Conservation (phyloP, 495 filamentous ascomycete genomes). For the Barbatosphaeria neglecta region DNA sequence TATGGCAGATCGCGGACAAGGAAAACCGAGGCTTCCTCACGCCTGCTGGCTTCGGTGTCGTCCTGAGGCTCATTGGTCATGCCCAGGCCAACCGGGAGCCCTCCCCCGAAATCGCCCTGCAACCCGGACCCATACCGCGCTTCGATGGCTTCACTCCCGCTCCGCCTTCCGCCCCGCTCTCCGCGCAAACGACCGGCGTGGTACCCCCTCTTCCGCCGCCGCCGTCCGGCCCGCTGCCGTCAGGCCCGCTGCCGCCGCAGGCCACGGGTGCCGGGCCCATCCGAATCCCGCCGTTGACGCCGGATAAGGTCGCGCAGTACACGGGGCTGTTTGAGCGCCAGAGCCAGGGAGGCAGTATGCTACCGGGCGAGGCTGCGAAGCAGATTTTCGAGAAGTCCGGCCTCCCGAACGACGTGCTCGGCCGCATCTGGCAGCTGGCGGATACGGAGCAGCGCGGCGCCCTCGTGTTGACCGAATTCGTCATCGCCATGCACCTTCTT, state of each 20-base stretch:
- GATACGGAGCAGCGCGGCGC: conserved; percentile 86
- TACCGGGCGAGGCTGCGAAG: conserved; percentile 86
- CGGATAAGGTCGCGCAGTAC: conserved; percentile 84
- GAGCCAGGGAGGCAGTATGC: conserved; percentile 55
- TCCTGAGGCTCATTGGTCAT: conserved; percentile 87
- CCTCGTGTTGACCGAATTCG: conserved; percentile 83
- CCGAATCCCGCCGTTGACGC: conserved; percentile 78
- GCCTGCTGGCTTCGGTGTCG: conserved; percentile 80
- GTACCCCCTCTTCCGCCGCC: conserved; percentile 37
- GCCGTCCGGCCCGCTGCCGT: conserved; percentile 2
- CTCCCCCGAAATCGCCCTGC: conserved; percentile 55
- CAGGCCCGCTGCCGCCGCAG: conserved; percentile 44
- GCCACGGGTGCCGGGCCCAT: conserved; percentile 57
- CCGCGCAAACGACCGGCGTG: conserved; percentile 11
- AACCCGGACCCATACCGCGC: conserved; percentile 77
- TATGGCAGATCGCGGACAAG: conserved; percentile 97
- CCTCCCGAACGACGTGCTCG: conserved; percentile 80
- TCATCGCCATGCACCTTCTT: conserved; percentile 95
- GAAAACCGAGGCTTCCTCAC: conserved; percentile 92
- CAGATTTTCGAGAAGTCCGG: conserved; percentile 88
- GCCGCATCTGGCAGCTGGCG: conserved; percentile 86
- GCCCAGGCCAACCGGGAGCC: conserved; percentile 78
- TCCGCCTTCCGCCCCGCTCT: conserved; percentile 24
- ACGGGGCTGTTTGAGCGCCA: conserved; percentile 78
- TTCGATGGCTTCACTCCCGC: conserved; percentile 63